phyloP scores from a whole-genome alignment of 139 green algal genomes.

The Zygnema cylindricum region DNA sequence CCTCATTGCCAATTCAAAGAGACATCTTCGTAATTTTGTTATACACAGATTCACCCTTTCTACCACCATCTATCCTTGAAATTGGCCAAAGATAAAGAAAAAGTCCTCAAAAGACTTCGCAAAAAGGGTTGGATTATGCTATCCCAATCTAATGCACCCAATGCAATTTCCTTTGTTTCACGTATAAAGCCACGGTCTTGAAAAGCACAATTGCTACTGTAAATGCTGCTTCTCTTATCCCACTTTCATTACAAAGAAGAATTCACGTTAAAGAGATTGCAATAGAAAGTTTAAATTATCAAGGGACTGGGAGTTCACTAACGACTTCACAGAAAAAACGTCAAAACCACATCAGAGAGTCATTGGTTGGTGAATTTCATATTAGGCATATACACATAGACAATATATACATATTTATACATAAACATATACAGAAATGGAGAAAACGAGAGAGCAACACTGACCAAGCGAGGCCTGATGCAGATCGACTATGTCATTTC shows the following conservation, averaged over 20 bases:
- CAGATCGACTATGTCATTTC: slow-evolving; percentile 24
- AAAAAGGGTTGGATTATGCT: too few relatives aligned
- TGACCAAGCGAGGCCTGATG: slow-evolving; percentile 39
- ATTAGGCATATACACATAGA: neutral
- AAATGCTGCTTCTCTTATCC: too few relatives aligned
- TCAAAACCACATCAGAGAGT: neutral
- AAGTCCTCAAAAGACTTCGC: too few relatives aligned
- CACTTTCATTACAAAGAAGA: too few relatives aligned
- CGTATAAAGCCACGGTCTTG: too few relatives aligned
- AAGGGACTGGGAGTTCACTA: neutral
- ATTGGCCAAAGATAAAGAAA: too few relatives aligned
- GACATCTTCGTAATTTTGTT: too few relatives aligned
- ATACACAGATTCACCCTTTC: too few relatives aligned
- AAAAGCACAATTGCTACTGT: too few relatives aligned
- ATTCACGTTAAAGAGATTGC: neutral
- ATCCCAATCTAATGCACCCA: too few relatives aligned
- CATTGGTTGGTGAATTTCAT: neutral
- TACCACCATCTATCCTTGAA: too few relatives aligned
- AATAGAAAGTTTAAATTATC: neutral
- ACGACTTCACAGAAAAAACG: neutral
- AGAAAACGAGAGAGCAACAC: neutral
- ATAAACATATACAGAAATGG: neutral
- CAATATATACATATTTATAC: neutral
- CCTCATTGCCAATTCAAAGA: neutral
- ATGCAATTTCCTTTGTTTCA: too few relatives aligned